Percentiles rank a stretch among this genome's conserved stretches.
phyloP scores from a whole-genome alignment of 106 monocot species.

The Dendrobium chrysotoxum region DNA sequence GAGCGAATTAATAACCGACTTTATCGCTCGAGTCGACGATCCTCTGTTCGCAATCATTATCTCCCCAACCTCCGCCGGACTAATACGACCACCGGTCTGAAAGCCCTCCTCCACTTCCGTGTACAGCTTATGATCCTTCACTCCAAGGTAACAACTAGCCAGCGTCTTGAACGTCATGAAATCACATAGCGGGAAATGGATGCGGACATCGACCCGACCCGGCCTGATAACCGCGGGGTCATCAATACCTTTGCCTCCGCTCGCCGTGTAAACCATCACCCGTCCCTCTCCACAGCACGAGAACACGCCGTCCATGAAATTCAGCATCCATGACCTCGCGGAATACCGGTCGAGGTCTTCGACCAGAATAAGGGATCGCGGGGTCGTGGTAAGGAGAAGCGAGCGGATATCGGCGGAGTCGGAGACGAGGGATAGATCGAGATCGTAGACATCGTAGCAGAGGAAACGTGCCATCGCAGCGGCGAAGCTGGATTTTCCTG shows the following conservation, averaged over 20 bases:
- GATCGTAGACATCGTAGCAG: slow-evolving; percentile 48
- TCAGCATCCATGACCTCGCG: slow-evolving; percentile 6
- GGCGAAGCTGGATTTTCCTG: slow-evolving; percentile 53
- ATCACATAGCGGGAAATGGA: slow-evolving; percentile 52
- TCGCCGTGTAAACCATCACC: slow-evolving; percentile 52
- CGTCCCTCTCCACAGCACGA: slow-evolving; percentile 62
- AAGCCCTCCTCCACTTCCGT: slow-evolving; percentile 48
- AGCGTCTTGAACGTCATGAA: slow-evolving; percentile 50
- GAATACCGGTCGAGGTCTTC: slow-evolving; percentile 45
- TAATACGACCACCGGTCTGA: slow-evolving; percentile 29
- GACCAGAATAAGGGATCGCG: slow-evolving; percentile 40
- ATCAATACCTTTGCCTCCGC: not conserved
- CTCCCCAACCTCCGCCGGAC: slow-evolving; percentile 53
- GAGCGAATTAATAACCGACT: slow-evolving; percentile 33
- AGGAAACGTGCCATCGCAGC: slow-evolving; percentile 55
- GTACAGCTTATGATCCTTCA: slow-evolving; percentile 58
- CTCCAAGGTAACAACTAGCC: slow-evolving; percentile 48
- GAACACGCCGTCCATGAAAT: slow-evolving; percentile 51
- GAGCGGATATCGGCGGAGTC: slow-evolving; percentile 25
- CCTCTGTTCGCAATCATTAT: slow-evolving; percentile 52
- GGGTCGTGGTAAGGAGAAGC: slow-evolving; percentile 31
- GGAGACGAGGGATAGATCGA: slow-evolving; percentile 24
- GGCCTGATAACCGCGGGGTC: slow-evolving; percentile 37
- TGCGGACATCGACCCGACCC: slow-evolving; percentile 39
- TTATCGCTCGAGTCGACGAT: slow-evolving; percentile 47